These are phyloP conservation scores for Blastobotrys peoriensis DNA, from an alignment of 805 yeast genomes.

Conservation along the genomic window DNA sequence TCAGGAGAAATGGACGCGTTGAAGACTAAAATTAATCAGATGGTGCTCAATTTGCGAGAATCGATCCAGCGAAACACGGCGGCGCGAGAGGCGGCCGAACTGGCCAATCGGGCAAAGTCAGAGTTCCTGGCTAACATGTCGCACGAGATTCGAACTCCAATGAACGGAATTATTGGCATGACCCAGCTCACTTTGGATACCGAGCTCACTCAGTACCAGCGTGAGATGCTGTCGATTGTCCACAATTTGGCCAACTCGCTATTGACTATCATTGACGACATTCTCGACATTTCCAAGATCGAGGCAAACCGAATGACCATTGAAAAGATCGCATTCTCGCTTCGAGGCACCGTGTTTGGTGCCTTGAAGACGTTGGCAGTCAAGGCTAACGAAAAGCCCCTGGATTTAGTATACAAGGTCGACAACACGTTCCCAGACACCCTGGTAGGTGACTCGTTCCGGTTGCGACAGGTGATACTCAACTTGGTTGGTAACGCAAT, in stretches of 20 bases:
- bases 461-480: slow-evolving; percentile 79
- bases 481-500: slow-evolving; percentile 88
- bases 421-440: slow-evolving; percentile 86
- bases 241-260: slow-evolving; percentile 82
- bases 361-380: slow-evolving; percentile 86
- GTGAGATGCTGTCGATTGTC: slow-evolving; percentile 86
- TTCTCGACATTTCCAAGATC: slow-evolving; percentile 85
- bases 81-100: slow-evolving; percentile 90
- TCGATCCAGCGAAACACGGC: slow-evolving; percentile 88
- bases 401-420: slow-evolving; percentile 72
- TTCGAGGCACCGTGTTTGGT: slow-evolving; percentile 83
- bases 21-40: slow-evolving; percentile 57
- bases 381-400: slow-evolving; percentile 79
- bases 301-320: slow-evolving; percentile 93
- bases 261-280: slow-evolving; percentile 82
- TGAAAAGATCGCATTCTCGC: slow-evolving; percentile 79
- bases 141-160: slow-evolving; percentile 84
- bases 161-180: slow-evolving; percentile 92
- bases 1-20: slow-evolving; percentile 77
- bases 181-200: slow-evolving; percentile 85
- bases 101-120: slow-evolving; percentile 83
- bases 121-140: slow-evolving; percentile 88
- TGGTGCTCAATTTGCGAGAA: slow-evolving; percentile 82
- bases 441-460: slow-evolving; percentile 81
- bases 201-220: slow-evolving; percentile 81